These are phyloP conservation scores for Citrus trifoliata DNA, from an alignment of 345 rosid species.

Conservation along the genomic window DNA sequence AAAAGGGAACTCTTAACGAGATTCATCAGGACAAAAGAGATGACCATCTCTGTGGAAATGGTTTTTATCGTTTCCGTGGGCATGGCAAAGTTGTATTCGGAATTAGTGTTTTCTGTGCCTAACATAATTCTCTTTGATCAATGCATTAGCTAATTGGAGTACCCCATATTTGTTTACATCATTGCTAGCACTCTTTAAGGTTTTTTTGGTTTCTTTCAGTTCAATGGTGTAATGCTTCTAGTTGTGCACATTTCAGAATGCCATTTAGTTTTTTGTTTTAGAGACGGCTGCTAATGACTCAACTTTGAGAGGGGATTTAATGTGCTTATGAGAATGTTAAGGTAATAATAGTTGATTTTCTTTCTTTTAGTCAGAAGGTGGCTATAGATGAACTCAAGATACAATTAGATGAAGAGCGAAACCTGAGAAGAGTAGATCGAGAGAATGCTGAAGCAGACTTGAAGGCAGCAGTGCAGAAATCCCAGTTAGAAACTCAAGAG, in stretches of 20 bases:
- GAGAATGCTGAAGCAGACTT: constrained; percentile 66
- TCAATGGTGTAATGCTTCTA: constrained; percentile 1
- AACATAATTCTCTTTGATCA: background rate
- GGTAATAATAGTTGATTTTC: constrained; percentile 9
- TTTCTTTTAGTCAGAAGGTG: constrained; percentile 68
- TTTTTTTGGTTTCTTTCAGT: background rate
- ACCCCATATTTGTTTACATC: background rate
- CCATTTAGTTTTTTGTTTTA: background rate
- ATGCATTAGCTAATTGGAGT: constrained; percentile 5
- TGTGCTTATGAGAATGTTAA: background rate
- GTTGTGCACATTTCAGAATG: background rate
- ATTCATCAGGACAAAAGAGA: background rate
- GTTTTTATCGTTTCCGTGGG: background rate
- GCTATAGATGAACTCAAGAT: constrained; percentile 71
- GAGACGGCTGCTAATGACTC: background rate
- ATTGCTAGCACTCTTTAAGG: background rate
- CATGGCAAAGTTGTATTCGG: background rate
- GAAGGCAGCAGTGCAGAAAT: constrained; percentile 75
- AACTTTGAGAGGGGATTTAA: background rate
- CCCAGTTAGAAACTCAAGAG: constrained; percentile 71
- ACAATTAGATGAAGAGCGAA: constrained; percentile 76
- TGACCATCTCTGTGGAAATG: background rate
- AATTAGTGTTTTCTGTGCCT: background rate
- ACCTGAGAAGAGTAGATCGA: constrained; percentile 80
- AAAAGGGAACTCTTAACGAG: background rate